Percentiles rank a stretch among this genome's conserved stretches.
phyloP scores from a whole-genome alignment of 352 stramenopile genomes.

The Pythium volutum region DNA sequence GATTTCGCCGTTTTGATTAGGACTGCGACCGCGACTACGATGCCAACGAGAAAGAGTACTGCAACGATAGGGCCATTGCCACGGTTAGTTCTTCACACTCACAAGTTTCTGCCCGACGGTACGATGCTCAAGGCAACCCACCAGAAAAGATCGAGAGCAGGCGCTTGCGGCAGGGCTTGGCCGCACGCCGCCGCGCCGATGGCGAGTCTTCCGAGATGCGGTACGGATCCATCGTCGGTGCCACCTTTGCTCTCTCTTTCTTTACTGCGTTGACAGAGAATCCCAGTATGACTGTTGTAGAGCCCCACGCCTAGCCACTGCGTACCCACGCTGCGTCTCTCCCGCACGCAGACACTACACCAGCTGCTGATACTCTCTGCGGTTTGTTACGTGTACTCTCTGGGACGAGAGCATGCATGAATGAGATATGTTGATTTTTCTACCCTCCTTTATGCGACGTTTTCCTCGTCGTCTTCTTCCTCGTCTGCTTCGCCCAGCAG shows the following conservation, averaged over 20 bases:
- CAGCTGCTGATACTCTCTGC: too few relatives aligned
- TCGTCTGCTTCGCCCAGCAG: conserved; percentile 4
- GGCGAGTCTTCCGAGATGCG: conserved; percentile 4
- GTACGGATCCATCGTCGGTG: conserved; percentile 20
- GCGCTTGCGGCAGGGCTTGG: conserved; percentile 12
- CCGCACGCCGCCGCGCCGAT: conserved; percentile 4
- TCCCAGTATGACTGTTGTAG: background rate
- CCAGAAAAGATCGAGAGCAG: conserved; percentile 18
- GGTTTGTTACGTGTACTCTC: too few relatives aligned
- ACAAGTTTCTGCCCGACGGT: too few relatives aligned
- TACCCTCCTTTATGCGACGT: conserved; percentile 12
- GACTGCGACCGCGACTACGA: conserved; percentile 36
- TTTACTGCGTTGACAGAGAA: background rate
- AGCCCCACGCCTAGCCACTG: too few relatives aligned
- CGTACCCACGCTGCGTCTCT: too few relatives aligned
- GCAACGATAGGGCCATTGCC: too few relatives aligned
- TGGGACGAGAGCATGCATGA: too few relatives aligned
- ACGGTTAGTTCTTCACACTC: too few relatives aligned
- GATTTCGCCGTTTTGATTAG: conserved; percentile 27
- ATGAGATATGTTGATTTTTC: too few relatives aligned
- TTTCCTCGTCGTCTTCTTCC: background rate
- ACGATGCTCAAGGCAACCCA: conserved; percentile 3
- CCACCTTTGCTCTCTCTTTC: background rate
- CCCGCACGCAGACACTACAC: too few relatives aligned
- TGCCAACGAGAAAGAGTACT: conserved; percentile 26